These are phyloP conservation scores for Hymenoscyphus repandus DNA, from an alignment of 2,329 filamentous ascomycete genomes.

Conservation along the genomic window DNA sequence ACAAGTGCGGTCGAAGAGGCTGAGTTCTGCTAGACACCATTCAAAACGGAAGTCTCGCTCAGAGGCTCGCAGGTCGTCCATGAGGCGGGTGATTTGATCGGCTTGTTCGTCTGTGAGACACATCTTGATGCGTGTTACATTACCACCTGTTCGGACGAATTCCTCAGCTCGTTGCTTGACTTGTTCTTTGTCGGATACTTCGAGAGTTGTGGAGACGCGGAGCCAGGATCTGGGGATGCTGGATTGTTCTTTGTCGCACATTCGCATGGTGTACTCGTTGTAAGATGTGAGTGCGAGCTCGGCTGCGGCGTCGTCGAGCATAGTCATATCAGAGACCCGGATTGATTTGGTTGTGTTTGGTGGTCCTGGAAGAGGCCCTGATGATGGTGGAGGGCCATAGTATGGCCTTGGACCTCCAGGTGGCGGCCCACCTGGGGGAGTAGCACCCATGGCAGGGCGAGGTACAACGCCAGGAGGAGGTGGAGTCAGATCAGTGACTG, in stretches of 20 bases:
- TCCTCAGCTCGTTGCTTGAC: slow-evolving; percentile 9
- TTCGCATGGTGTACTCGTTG: slow-evolving; percentile 19
- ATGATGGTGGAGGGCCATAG: background rate
- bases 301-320: slow-evolving; percentile 12
- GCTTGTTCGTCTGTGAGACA: slow-evolving; percentile 19
- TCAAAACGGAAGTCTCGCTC: slow-evolving; percentile 23
- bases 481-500: too few relatives aligned
- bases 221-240: slow-evolving; percentile 9
- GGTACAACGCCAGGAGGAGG: too few relatives aligned
- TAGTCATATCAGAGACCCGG: slow-evolving; percentile 8
- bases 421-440: background rate
- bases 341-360: background rate
- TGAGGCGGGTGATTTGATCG: slow-evolving; percentile 16
- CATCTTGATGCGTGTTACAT: slow-evolving; percentile 17
- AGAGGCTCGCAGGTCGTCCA: slow-evolving; percentile 15
- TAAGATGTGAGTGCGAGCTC: slow-evolving; percentile 17
- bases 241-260: background rate
- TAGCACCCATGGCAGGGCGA: too few relatives aligned
- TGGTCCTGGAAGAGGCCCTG: background rate
- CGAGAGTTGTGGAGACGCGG: slow-evolving; percentile 13
- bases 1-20: slow-evolving; percentile 10
- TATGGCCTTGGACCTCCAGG: background rate
- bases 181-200: slow-evolving; percentile 1
- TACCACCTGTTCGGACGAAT: slow-evolving; percentile 9
- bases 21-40: slow-evolving; percentile 22